Evolutionary conservation across 2,329 filamentous ascomycete genomes (phyloP), one percentile per base, ranked within the genome.

Genomic region (Bipolaris oryzae): DNA sequence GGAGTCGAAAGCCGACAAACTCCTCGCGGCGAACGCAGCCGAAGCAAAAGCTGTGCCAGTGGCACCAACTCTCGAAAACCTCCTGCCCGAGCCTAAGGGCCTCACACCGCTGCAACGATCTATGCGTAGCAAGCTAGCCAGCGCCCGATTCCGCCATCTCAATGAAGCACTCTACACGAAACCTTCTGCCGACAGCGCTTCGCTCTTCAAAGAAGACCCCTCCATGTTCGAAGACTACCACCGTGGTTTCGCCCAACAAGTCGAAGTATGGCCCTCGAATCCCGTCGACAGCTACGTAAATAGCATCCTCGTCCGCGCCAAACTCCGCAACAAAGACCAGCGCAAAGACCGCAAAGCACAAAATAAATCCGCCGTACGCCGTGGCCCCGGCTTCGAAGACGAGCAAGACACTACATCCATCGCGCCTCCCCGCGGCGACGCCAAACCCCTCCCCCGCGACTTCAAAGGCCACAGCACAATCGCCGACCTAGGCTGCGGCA

Each of bases 161-260:
- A 99, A 99, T 77, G 90, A 99, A 80, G 94, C 92, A 0, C 87
- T 99, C 13, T 99, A 99, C 80, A 98, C 94, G 4, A 91, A 89
- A 7, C 91, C 93, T 1, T 99, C 95, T 0, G 81, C 82, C 34
- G 87, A 95, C 63, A 90, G 95, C n/a, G 87, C 95, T 66, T 80
- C 84, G 48, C 86, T 98, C 21, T 98, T 99, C 80, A 82, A 86
- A 49, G 82, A 89, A 33, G 91, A 91, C 47, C 95, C 95, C 0
- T 91, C 96, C 73, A 93, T 98, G 84, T 99, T 98, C 79, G 84
- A 87, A 66, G 93, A 98, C 78, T 99, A 99, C 78, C 95, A 99
- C 79, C 89, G 92, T 59, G 95, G 95, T 33, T 99, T 99, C 83
- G 89, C 93, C 1, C 90, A 93, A 50, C 95, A 99, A 79, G 95